Base-by-base conservation (phyloP, 805 yeast genomes). In the Zygotorulaspora chibaensis region DNA sequence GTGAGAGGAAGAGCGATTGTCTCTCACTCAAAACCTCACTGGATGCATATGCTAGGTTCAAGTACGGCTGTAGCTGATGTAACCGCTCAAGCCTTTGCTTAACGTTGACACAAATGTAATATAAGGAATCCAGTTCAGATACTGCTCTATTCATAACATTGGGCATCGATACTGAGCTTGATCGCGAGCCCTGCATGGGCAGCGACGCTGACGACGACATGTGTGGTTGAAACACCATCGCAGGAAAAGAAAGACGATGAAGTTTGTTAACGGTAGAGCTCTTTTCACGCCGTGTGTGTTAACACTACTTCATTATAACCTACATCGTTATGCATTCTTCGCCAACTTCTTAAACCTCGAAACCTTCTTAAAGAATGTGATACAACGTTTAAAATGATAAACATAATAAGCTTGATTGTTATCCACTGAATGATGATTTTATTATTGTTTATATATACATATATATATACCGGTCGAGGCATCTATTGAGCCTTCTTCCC, bases 1-100 rank as follows among this genome's bases (percentile, higher is more conserved):
- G 75, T 3, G 75, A 69, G n/a, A 71, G 47, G 4, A 67, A 48
- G 33, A 70, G 65, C 0, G 89, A 86, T 66, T 85, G 93, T 55
- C 82, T 83, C 59, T 84, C 91, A 38, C 86, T 78, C 40, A 80
- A 68, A 28, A 75, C 77, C 58, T 84, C 90, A 6, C 89, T 85
- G 11, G 81, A 72, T 10, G 76, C 70, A 61, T 75, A 76, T 2
- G 91, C 90, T 30, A 79, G 68, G 43, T 76, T 75, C 47, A 86
- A 60, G 62, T 80, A 84, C 33, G 89, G 84, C 30, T 74, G 76
- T 74, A 88, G 73, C 15, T 83, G 89, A 0, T 84, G 80, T 17
- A 85, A 74, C 34, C 70, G 66, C 43, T 76, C 78, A 29, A 88
- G 65, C 48, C 83, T 66, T 46, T 67, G 71, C 57, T 79, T 75